Base-by-base conservation (phyloP, 2,329 filamentous ascomycete genomes). In the Podosphaera aphanis region DNA sequence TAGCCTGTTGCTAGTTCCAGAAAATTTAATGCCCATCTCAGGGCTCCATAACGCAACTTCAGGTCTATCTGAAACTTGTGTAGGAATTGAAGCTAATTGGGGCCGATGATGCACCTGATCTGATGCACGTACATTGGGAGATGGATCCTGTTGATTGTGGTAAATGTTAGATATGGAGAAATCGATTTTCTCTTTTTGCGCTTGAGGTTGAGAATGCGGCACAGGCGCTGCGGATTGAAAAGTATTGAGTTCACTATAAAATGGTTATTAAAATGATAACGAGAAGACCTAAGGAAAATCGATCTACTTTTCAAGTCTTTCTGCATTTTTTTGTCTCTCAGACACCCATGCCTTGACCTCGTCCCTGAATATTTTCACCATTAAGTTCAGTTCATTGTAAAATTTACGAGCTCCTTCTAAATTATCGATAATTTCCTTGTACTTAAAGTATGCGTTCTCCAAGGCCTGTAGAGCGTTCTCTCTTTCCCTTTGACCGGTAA, bases 361-460 rank as follows among this genome's bases (percentile, higher is more conserved):
- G 53, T 94, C 88, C 16, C 85, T 70, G 60, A 94, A 95, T 8
- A 78, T 70, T 0, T 76, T 79, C 0, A 93, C 82, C 50, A 95
- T 85, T 61, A 80, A 83, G 41, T 81, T 83, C 3, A 98, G 69
- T 57, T 95, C 86, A 54, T 98, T 98, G 65, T 95, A 98, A 59
- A 98, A 98, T 60, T 90, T 94, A 45, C 88, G 70, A 0, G 84
- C 90, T 0, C 81, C 83, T 52, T 95, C 88, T 2, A 94, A 69
- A 57, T 95, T 93, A 52, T 74, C 83, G 47, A 93, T 76, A 47
- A 95, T 83, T 60, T 98, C 88, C 63, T 93, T 93, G 66, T 95
- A 95, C 63, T 88, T 92, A 61, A 85, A 77, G 59, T 93, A 95
- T 0, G 84, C 88, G 51, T 82, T 85, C 60, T 95, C 88, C 8